Conservation (phyloP, 2,329 filamentous ascomycete species). For the Cladophialophora psammophila region DNA sequence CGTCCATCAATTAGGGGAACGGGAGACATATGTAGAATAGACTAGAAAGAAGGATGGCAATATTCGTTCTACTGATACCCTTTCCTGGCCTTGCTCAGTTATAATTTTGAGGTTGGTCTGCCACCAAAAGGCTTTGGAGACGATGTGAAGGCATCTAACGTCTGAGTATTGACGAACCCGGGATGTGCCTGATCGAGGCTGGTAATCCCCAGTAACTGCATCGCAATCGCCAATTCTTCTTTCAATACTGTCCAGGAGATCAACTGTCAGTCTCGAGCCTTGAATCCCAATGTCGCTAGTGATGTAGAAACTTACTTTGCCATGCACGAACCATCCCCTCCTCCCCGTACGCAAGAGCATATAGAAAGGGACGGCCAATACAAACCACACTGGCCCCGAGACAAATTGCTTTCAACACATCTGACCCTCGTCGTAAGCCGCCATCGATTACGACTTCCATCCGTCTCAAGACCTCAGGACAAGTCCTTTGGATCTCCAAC, state of each 20-base stretch:
- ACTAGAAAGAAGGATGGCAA: no score
- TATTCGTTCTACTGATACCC: no score
- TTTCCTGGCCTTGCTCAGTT: no score
- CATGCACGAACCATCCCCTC: slow-evolving; percentile 60
- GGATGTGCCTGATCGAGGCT: slow-evolving; percentile 67
- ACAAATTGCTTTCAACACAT: slow-evolving; percentile 63
- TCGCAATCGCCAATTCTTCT: slow-evolving; percentile 71
- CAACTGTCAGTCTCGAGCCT: neutral
- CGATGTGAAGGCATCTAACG: slow-evolving; percentile 8
- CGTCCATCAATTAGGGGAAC: no score
- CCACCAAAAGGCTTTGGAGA: no score
- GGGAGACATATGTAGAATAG: no score
- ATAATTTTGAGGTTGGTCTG: no score
- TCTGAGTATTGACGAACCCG: slow-evolving; percentile 63
- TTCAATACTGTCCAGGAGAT: slow-evolving; percentile 51
- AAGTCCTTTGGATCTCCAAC: slow-evolving; percentile 65
- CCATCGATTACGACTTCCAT: slow-evolving; percentile 64
- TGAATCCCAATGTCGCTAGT: neutral
- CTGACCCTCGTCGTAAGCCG: slow-evolving; percentile 61
- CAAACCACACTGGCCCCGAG: slow-evolving; percentile 63
- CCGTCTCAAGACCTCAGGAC: slow-evolving; percentile 48
- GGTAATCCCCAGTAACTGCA: slow-evolving; percentile 71
- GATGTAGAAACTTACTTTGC: slow-evolving; percentile 53
- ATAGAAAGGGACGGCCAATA: slow-evolving; percentile 61
- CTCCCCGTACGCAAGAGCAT: slow-evolving; percentile 61